Percentiles rank a stretch among this genome's conserved stretches.
Conservation (phyloP, 495 filamentous ascomycete species). For the Penicillium parvum region DNA sequence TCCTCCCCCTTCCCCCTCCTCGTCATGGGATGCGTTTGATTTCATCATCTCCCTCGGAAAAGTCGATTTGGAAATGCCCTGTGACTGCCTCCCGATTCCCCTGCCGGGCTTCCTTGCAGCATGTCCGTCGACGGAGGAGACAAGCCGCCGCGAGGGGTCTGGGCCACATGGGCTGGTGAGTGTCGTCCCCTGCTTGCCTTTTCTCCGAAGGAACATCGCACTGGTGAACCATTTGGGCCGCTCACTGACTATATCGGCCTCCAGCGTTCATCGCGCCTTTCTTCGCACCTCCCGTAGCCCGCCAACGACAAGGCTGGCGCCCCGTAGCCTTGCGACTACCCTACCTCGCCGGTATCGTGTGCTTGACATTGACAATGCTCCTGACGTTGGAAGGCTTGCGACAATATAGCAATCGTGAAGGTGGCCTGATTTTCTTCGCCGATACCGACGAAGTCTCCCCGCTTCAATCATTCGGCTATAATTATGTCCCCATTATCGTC, state of each 20-base stretch:
- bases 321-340: constrained; percentile 34
- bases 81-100: constrained; percentile 5
- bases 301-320: constrained; percentile 28
- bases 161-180: constrained; percentile 20
- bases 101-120: constrained; percentile 17
- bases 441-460: constrained; percentile 34
- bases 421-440: constrained; percentile 31
- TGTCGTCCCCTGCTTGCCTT: not conserved
- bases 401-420: constrained; percentile 30
- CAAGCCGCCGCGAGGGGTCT: constrained; percentile 10
- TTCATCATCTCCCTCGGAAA: too few species aligned
- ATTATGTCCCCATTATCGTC: constrained; percentile 37
- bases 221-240: not conserved
- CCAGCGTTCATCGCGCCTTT: constrained; percentile 20
- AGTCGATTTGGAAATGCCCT: constrained; percentile 17
- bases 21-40: too few species aligned
- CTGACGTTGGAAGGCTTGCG: constrained; percentile 30
- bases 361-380: constrained; percentile 21
- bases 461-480: constrained; percentile 34
- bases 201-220: not conserved
- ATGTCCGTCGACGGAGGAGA: constrained; percentile 17
- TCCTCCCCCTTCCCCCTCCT: too few species aligned
- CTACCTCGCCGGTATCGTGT: constrained; percentile 28
- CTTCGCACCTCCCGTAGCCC: not conserved
- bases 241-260: not conserved